Percentiles rank a stretch among this genome's conserved stretches.
Evolutionary conservation across 164 flowering plant species (phyloP).

Genomic region (Pachysandra terminalis): DNA sequence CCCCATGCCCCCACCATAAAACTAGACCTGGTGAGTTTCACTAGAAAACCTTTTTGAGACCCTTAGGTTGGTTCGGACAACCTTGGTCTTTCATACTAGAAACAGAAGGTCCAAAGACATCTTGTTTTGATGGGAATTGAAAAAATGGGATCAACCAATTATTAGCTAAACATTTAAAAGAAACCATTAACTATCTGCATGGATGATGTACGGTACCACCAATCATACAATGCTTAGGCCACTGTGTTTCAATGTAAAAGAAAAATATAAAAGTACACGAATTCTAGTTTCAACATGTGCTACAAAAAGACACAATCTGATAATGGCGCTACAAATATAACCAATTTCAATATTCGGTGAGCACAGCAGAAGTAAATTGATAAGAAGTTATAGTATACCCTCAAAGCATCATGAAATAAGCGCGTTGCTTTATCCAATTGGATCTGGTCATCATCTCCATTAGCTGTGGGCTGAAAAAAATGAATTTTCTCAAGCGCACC

Average conservation of each 20-base stretch:
- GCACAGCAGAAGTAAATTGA: background rate
- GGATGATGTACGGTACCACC: background rate
- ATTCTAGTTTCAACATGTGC: background rate
- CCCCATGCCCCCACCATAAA: no score
- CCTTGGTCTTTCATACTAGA: no score
- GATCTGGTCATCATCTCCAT: constrained; percentile 63
- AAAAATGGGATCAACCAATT: background rate
- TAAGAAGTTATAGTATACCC: constrained; percentile 37
- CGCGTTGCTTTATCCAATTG: constrained; percentile 60
- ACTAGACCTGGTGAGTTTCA: no score
- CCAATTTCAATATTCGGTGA: background rate
- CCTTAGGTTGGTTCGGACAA: no score
- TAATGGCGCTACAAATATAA: background rate
- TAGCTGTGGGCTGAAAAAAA: constrained; percentile 45
- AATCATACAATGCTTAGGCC: background rate
- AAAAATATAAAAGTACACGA: no score
- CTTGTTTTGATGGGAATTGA: no score
- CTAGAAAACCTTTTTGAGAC: no score
- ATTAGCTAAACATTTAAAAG: background rate
- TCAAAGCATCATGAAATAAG: constrained; percentile 63
- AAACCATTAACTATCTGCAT: background rate
- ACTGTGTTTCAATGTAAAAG: background rate
- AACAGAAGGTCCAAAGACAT: no score
- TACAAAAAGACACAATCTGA: background rate
- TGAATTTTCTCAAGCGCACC: constrained; percentile 68